phyloP scores from a whole-genome alignment of 2,329 filamentous ascomycete species.

The Hymenoscyphus fraxineus region DNA sequence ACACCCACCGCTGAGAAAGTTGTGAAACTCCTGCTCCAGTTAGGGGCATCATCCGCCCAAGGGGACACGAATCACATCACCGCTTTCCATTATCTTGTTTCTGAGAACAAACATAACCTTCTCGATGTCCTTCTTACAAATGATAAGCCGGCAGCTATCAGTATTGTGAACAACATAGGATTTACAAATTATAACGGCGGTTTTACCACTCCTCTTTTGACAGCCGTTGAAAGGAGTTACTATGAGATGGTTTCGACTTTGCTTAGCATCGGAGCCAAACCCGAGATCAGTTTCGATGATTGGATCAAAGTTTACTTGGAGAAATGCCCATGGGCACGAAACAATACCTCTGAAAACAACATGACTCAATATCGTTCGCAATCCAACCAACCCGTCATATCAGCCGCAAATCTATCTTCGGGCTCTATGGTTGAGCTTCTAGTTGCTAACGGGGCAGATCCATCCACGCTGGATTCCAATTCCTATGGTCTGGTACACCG shows the following conservation, averaged over 20 bases:
- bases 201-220: constrained; percentile 51
- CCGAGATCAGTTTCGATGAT: constrained; percentile 57
- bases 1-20: constrained; percentile 61
- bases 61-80: constrained; percentile 64
- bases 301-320: constrained; percentile 57
- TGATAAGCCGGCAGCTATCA: constrained; percentile 58
- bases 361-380: constrained; percentile 44
- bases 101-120: constrained; percentile 45
- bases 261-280: constrained; percentile 58
- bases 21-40: constrained; percentile 58
- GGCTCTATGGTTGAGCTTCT: constrained; percentile 48
- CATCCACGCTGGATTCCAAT: constrained; percentile 48
- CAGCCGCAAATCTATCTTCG: constrained; percentile 52
- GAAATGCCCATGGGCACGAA: constrained; percentile 36
- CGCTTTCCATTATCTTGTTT: constrained; percentile 61
- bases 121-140: constrained; percentile 49
- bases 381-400: constrained; percentile 62
- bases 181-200: constrained; percentile 35
- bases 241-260: constrained; percentile 53
- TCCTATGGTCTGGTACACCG: neutral
- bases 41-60: constrained; percentile 71
- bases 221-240: constrained; percentile 54
- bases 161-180: constrained; percentile 63
- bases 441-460: constrained; percentile 60
- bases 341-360: constrained; percentile 46